Conservation (phyloP, 805 yeast genomes). For the Blastobotrys chiropterorum region DNA sequence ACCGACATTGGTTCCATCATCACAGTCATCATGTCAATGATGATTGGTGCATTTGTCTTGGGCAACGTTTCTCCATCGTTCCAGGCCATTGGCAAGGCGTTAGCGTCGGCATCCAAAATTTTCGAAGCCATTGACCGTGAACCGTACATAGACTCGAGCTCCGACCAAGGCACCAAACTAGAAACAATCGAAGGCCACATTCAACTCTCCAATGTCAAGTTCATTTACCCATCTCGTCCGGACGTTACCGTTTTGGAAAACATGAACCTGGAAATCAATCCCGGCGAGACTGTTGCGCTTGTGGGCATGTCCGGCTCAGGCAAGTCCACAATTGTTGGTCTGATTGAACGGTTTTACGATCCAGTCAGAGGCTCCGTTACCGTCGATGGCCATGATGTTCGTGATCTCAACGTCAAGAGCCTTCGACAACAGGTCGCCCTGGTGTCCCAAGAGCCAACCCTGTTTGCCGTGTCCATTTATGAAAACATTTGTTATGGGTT, state of each 20-base stretch:
- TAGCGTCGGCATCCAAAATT: slow-evolving; percentile 36
- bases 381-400: slow-evolving; percentile 79
- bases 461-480: slow-evolving; percentile 79
- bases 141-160: slow-evolving; percentile 34
- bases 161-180: slow-evolving; percentile 24
- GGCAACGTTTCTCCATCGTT: slow-evolving; percentile 38
- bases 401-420: slow-evolving; percentile 64
- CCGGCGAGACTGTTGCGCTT: slow-evolving; percentile 86
- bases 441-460: slow-evolving; percentile 94
- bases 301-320: slow-evolving; percentile 98
- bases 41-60: slow-evolving; percentile 38
- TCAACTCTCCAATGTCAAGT: slow-evolving; percentile 73
- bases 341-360: slow-evolving; percentile 85
- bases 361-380: slow-evolving; percentile 65
- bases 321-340: slow-evolving; percentile 79
- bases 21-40: slow-evolving; percentile 34
- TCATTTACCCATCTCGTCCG: slow-evolving; percentile 75
- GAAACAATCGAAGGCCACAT: slow-evolving; percentile 53
- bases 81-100: slow-evolving; percentile 32
- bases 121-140: slow-evolving; percentile 39
- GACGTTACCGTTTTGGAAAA: slow-evolving; percentile 76
- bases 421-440: slow-evolving; percentile 74
- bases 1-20: slow-evolving; percentile 31
- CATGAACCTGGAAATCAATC: slow-evolving; percentile 71
- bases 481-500: slow-evolving; percentile 88